phyloP scores from a whole-genome alignment of 2,329 filamentous ascomycete species.

The Cladosporium sp. region DNA sequence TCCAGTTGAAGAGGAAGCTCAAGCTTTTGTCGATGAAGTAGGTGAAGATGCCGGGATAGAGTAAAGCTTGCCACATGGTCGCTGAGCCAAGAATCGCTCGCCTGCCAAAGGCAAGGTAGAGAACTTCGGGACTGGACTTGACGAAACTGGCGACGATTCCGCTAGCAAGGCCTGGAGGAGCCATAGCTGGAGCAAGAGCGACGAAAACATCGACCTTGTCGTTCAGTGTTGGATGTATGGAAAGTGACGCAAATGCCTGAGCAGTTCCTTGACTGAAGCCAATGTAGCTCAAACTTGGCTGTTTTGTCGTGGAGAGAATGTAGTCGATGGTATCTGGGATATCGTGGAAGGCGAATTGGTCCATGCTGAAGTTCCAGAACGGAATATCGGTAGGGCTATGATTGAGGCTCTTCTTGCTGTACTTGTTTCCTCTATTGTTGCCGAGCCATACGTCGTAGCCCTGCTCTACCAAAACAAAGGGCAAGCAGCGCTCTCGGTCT shows the following conservation, averaged over 20 bases:
- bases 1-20: slow-evolving; percentile 87
- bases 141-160: slow-evolving; percentile 89
- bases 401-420: slow-evolving; percentile 89
- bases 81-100: slow-evolving; percentile 88
- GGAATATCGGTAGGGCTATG: slow-evolving; percentile 70
- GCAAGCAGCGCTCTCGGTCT: slow-evolving; percentile 79
- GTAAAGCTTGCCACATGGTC: slow-evolving; percentile 94
- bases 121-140: slow-evolving; percentile 87
- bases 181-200: slow-evolving; percentile 93
- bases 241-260: slow-evolving; percentile 90
- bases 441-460: slow-evolving; percentile 98
- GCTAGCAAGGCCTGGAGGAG: slow-evolving; percentile 85
- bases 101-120: slow-evolving; percentile 90
- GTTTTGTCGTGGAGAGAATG: slow-evolving; percentile 79
- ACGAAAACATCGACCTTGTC: slow-evolving; percentile 95
- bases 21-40: slow-evolving; percentile 82
- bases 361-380: slow-evolving; percentile 99
- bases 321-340: slow-evolving; percentile 95
- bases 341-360: slow-evolving; percentile 96
- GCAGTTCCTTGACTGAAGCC: slow-evolving; percentile 97
- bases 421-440: slow-evolving; percentile 98
- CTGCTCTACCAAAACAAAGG: slow-evolving; percentile 83
- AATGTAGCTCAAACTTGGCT: slow-evolving; percentile 87
- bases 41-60: slow-evolving; percentile 93
- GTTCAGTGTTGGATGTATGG: slow-evolving; percentile 90